Percentiles rank a stretch among this genome's conserved stretches.
phyloP scores from a whole-genome alignment of 2,329 filamentous ascomycete genomes.

The Botryotinia calthae region DNA sequence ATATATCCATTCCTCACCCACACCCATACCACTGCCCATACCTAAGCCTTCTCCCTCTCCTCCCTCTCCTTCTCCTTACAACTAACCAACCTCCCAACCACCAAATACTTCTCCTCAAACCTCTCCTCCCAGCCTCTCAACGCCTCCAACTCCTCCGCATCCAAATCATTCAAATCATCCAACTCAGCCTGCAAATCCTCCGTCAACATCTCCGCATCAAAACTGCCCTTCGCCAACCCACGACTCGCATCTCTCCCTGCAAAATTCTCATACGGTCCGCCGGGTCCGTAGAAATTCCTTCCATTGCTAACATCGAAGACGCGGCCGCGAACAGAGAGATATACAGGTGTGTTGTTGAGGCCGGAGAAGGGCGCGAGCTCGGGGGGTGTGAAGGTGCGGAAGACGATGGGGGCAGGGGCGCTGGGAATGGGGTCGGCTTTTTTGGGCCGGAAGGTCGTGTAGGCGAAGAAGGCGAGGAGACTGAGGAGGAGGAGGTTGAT shows the following conservation, averaged over 20 bases:
- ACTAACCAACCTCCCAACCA: slow-evolving; percentile 83
- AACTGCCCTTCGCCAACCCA: slow-evolving; percentile 85
- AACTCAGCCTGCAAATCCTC: slow-evolving; percentile 82
- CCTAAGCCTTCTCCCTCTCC: slow-evolving; percentile 23
- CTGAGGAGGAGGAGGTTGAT: slow-evolving; percentile 60
- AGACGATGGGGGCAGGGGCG: slow-evolving; percentile 44
- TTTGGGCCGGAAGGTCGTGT: slow-evolving; percentile 52
- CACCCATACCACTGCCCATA: not conserved
- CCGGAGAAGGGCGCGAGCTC: slow-evolving; percentile 77
- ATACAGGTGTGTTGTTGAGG: slow-evolving; percentile 69
- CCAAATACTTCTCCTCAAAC: slow-evolving; percentile 88
- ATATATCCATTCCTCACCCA: not conserved
- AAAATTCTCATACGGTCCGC: slow-evolving; percentile 94
- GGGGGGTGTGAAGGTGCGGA: slow-evolving; percentile 51
- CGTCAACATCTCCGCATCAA: slow-evolving; percentile 93
- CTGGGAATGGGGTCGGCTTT: not conserved
- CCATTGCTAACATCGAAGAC: slow-evolving; percentile 89
- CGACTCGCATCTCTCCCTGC: slow-evolving; percentile 87
- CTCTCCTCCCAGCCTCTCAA: slow-evolving; percentile 89
- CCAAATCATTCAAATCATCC: slow-evolving; percentile 71
- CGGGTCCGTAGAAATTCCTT: slow-evolving; percentile 93
- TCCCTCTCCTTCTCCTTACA: slow-evolving; percentile 54
- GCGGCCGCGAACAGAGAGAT: slow-evolving; percentile 83
- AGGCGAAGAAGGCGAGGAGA: slow-evolving; percentile 57
- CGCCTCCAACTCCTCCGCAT: slow-evolving; percentile 74